Conservation (phyloP, 148 eudicot species). For the Suaeda aralocaspica region DNA sequence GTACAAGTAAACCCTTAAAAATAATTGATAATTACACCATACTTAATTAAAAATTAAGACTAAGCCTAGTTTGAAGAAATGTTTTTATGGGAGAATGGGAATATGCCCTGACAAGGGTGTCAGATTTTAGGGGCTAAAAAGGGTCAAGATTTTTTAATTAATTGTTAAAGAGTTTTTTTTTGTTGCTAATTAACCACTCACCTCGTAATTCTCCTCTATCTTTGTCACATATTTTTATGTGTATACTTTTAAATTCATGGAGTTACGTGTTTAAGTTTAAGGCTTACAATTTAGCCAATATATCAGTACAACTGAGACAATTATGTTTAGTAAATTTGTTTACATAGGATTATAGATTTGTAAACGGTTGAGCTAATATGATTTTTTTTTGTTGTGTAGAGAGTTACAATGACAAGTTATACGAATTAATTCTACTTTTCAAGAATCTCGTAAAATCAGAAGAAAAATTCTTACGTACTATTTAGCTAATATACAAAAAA, state of each 20-base stretch:
- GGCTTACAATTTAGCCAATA: too few species aligned
- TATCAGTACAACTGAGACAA: too few species aligned
- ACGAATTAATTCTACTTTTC: too few species aligned
- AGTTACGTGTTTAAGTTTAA: not conserved
- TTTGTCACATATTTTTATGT: not conserved
- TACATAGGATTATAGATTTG: too few species aligned
- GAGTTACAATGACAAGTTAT: too few species aligned
- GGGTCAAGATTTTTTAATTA: not conserved
- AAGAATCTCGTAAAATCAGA: too few species aligned
- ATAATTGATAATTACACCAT: not conserved
- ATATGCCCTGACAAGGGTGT: constrained; percentile 26
- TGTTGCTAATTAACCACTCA: not conserved
- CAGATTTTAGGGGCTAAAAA: constrained; percentile 1
- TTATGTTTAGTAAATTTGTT: too few species aligned
- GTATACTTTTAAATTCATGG: not conserved
- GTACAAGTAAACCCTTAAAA: constrained; percentile 7
- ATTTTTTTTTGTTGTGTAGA: too few species aligned
- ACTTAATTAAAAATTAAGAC: not conserved
- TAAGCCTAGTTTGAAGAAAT: constrained; percentile 12
- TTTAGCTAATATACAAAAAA: too few species aligned
- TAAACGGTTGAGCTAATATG: too few species aligned
- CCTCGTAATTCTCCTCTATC: constrained; percentile 21
- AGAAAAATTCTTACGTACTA: too few species aligned
- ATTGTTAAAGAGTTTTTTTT: not conserved
- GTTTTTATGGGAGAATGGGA: constrained; percentile 21